Evolutionary conservation across 2,329 filamentous ascomycete genomes (phyloP).

Genomic region (Fusarium sp.): DNA sequence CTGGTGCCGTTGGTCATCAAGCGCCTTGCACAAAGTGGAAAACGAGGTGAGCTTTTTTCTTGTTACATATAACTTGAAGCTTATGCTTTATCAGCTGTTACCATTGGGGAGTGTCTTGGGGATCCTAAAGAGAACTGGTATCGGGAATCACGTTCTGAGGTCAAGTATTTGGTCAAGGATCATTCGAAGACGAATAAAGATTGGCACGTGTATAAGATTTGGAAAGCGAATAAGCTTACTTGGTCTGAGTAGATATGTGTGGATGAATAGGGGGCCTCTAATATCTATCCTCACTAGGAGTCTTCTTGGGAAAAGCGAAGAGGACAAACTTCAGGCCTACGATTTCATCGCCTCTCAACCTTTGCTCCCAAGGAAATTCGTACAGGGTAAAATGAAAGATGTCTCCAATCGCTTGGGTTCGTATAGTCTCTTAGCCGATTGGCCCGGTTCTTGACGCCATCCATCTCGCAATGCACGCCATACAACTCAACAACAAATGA

Average conservation of each 20-base stretch:
- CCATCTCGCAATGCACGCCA: slow-evolving; percentile 1
- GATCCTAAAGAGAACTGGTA: slow-evolving; percentile 24
- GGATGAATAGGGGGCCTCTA: no score
- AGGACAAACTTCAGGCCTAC: not conserved
- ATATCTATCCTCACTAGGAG: not conserved
- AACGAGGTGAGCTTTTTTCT: slow-evolving; percentile 11
- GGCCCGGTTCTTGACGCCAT: not conserved
- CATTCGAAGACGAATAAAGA: not conserved
- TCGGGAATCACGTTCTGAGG: slow-evolving; percentile 2
- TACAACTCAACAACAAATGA: not conserved
- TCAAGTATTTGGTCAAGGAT: not conserved
- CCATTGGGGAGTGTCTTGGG: slow-evolving; percentile 27
- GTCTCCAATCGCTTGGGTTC: not conserved
- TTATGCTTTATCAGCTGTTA: slow-evolving; percentile 14
- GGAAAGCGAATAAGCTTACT: not conserved
- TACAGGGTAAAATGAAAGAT: no score
- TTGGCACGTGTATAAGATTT: not conserved
- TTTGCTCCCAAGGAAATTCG: no score
- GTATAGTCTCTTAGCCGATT: not conserved
- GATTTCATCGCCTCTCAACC: no score
- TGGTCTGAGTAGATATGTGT: not conserved
- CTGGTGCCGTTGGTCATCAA: slow-evolving; percentile 42
- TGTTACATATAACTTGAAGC: accelerated
- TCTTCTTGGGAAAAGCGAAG: not conserved
- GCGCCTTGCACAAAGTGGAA: slow-evolving; percentile 1